Base-by-base conservation (phyloP, 768 basidiomycete species). In the Kondoa subrosea region DNA sequence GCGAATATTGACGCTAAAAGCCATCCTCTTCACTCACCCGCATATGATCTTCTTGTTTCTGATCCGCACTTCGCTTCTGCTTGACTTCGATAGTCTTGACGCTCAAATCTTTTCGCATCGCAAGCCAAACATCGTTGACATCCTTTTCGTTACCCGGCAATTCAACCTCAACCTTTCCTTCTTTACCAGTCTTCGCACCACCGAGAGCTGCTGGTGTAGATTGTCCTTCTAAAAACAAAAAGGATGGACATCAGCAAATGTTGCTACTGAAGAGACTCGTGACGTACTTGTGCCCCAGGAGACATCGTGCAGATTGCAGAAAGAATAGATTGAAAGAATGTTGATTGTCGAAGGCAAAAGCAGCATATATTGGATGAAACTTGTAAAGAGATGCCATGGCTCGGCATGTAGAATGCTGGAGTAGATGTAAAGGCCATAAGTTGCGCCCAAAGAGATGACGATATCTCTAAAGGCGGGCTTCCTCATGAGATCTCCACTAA, bases 301-400 rank as follows among this genome's bases (percentile, higher is more conserved):
- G 64, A 57, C 40, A 40, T 25, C 27, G 57, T 33, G 87, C 3
- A 91, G 80, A 76, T 90, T 91, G 62, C 85, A 84, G 76, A 86
- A 91, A 2, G 89, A 87, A 34, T 71, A 74, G n/a, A 71, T 70
- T 34, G 71, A 71, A 57, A 97, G 81, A 14, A 97, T 88, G 67
- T 86, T 83, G 75, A 95, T 93, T 73, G 91, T 96, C 0, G 90
- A 90, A 1, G 93, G 93, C 0, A 91, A 88, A 81, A 96, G 84
- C 69, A 95, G 82, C 29, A 88, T 77, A 75, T 92, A 93, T 76
- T 91, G 93, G 21, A 92, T 30, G 78, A 97, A 92, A 3, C 87
- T 89, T 0, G 95, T 96, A 74, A 99, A 81, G 89, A 99, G 88
- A 76, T 99, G 95, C 90, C 91, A 95, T 1, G 93, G 93, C 72